These are phyloP conservation scores for Xanthoparmelia taractica DNA, from an alignment of 495 filamentous ascomycete species.

Conservation along the genomic window DNA sequence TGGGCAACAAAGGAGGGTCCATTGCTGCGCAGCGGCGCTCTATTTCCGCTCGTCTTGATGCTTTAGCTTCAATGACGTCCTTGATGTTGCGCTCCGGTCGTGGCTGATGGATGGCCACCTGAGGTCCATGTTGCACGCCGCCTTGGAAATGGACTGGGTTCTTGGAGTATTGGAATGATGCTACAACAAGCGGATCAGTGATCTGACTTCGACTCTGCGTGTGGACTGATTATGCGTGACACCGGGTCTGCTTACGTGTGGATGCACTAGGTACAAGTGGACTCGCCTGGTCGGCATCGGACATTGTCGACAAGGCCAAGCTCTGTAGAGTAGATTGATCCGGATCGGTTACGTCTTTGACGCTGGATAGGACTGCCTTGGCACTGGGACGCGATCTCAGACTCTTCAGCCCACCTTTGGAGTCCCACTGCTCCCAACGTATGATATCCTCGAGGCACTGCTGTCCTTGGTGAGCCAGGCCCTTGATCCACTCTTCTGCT, in stretches of 20 bases:
- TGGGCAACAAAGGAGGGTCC: slow-evolving; percentile 51
- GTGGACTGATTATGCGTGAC: not conserved
- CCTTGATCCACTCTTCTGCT: slow-evolving; percentile 67
- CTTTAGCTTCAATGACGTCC: slow-evolving; percentile 50
- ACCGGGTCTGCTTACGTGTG: slow-evolving; percentile 12
- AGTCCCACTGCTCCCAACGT: slow-evolving; percentile 66
- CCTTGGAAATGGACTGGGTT: slow-evolving; percentile 1
- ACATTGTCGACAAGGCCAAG: slow-evolving; percentile 4
- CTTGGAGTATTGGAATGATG: slow-evolving; percentile 14
- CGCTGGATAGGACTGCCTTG: slow-evolving; percentile 5
- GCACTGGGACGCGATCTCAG: slow-evolving; percentile 14
- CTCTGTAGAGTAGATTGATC: slow-evolving; percentile 22
- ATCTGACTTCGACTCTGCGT: not conserved
- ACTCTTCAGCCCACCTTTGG: slow-evolving; percentile 35
- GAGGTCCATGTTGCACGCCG: slow-evolving; percentile 6
- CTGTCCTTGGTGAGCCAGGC: slow-evolving; percentile 53
- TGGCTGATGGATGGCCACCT: slow-evolving; percentile 12
- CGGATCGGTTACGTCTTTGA: slow-evolving; percentile 11
- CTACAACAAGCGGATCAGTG: slow-evolving; percentile 13
- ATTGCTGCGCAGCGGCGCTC: slow-evolving; percentile 56
- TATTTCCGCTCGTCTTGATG: slow-evolving; percentile 54
- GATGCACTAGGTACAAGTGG: slow-evolving; percentile 8
- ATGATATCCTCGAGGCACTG: slow-evolving; percentile 45
- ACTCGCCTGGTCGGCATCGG: slow-evolving; percentile 6
- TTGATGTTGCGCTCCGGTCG: slow-evolving; percentile 36